Evolutionary conservation across 2,329 filamentous ascomycete genomes (phyloP).

Genomic region (Tolypocladium endophyticum): DNA sequence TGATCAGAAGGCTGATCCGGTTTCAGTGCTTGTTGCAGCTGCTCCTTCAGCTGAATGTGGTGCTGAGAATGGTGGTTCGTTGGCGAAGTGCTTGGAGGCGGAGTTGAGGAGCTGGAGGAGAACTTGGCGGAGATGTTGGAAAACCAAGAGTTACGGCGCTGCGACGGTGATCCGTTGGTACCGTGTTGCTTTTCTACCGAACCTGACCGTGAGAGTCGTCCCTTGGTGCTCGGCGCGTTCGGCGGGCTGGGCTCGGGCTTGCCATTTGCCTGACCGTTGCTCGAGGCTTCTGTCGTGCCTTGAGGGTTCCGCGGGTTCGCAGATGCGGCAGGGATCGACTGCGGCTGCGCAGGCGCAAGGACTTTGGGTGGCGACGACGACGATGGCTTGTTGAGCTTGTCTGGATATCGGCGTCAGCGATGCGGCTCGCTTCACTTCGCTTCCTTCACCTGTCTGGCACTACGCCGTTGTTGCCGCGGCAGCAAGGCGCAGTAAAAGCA

Average conservation of each 20-base stretch:
- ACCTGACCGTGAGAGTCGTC: slow-evolving; percentile 19
- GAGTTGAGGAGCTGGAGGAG: slow-evolving; percentile 42
- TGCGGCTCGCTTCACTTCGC: background rate
- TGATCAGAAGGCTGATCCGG: slow-evolving; percentile 1
- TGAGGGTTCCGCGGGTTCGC: slow-evolving; percentile 14
- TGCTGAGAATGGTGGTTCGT: slow-evolving; percentile 5
- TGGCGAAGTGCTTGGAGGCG: slow-evolving; percentile 18
- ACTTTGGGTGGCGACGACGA: slow-evolving; percentile 14
- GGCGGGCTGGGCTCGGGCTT: slow-evolving; percentile 10
- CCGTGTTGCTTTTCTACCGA: slow-evolving; percentile 22
- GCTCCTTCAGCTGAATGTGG: slow-evolving; percentile 7
- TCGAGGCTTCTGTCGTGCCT: slow-evolving; percentile 12
- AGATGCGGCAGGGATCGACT: slow-evolving; percentile 19
- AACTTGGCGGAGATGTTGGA: slow-evolving; percentile 90
- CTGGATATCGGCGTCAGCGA: slow-evolving; percentile 6
- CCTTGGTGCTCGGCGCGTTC: slow-evolving; percentile 13
- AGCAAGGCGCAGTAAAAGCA: background rate
- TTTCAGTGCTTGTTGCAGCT: slow-evolving; percentile 4
- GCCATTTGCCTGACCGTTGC: slow-evolving; percentile 9
- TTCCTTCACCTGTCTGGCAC: background rate
- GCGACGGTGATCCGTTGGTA: slow-evolving; percentile 23
- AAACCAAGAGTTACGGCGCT: slow-evolving; percentile 77
- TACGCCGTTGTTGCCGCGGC: background rate
- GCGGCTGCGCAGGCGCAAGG: slow-evolving; percentile 17
- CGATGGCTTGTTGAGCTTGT: slow-evolving; percentile 20